Conservation (phyloP, 1,139 yeast genomes). For the Pichia sp. region DNA sequence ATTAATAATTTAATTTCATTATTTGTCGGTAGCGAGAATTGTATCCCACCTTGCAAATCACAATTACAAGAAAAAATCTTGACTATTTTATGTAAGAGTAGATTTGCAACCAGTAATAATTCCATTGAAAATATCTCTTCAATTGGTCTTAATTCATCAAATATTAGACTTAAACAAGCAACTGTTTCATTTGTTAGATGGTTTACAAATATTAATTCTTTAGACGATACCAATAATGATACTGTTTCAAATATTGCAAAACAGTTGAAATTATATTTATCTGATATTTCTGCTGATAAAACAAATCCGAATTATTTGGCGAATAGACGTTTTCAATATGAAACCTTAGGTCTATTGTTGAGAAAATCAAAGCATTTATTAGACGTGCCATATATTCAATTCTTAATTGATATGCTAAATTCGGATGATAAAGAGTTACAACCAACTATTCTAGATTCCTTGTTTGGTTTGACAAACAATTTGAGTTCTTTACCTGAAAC, state of each 20-base stretch:
- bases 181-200: conserved; percentile 51
- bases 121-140: conserved; percentile 41
- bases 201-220: conserved; percentile 20
- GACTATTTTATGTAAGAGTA: conserved; percentile 46
- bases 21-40: conserved; percentile 39
- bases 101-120: conserved; percentile 38
- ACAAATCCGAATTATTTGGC: conserved; percentile 28
- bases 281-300: conserved; percentile 32
- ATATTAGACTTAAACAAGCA: conserved; percentile 40
- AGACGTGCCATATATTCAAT: conserved; percentile 51
- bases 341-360: conserved; percentile 64
- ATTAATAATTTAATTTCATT: conserved; percentile 40
- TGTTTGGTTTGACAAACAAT: conserved; percentile 52
- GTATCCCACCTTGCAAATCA: conserved; percentile 46
- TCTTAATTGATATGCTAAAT: conserved; percentile 66
- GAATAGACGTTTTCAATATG: conserved; percentile 64
- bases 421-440: conserved; percentile 60
- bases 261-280: conserved; percentile 44
- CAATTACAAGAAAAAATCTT: conserved; percentile 56
- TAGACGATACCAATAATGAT: conserved; percentile 28
- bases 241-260: conserved; percentile 40
- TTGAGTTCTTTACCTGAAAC: conserved; percentile 37
- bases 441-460: conserved; percentile 65
- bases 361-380: conserved; percentile 42
- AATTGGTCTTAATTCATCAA: conserved; percentile 51